Conservation (phyloP, 2,329 filamentous ascomycete species). For the Pezicula rhizophila region DNA sequence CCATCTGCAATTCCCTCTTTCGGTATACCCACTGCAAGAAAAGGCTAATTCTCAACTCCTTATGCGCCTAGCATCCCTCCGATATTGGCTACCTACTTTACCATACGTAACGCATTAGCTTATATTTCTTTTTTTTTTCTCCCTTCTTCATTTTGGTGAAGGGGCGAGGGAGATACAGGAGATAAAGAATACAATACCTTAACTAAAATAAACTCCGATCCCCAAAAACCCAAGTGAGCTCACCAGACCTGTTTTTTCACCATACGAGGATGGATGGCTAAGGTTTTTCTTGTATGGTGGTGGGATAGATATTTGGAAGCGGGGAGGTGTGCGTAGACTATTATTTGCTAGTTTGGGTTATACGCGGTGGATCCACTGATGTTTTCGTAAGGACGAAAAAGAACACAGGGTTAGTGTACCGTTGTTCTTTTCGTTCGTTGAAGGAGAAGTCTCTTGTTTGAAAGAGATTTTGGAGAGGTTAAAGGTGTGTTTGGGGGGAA, state of each 20-base stretch:
- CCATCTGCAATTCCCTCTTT: neutral
- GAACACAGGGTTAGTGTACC: too few species aligned
- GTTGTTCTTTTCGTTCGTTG: too few species aligned
- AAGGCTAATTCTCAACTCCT: neutral
- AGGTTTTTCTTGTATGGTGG: conserved; percentile 28
- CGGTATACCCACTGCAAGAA: neutral
- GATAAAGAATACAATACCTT: too few species aligned
- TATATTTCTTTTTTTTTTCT: too few species aligned
- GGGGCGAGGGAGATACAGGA: too few species aligned
- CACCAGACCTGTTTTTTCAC: neutral
- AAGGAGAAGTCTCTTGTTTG: too few species aligned
- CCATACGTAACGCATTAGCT: too few species aligned
- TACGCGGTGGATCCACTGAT: conserved; percentile 27
- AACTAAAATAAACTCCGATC: neutral
- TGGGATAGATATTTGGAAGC: conserved; percentile 31
- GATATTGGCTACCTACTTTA: neutral
- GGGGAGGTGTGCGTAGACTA: conserved; percentile 35
- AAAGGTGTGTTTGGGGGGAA: too few species aligned
- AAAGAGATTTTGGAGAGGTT: too few species aligned
- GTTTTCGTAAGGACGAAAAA: too few species aligned
- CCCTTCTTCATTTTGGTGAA: too few species aligned
- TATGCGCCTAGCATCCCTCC: neutral
- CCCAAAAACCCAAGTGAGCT: neutral
- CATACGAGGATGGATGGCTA: conserved; percentile 33
- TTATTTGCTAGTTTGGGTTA: conserved; percentile 41